phyloP scores from a whole-genome alignment of 495 filamentous ascomycete species.

The Hypoxylon lienhwacheense region DNA sequence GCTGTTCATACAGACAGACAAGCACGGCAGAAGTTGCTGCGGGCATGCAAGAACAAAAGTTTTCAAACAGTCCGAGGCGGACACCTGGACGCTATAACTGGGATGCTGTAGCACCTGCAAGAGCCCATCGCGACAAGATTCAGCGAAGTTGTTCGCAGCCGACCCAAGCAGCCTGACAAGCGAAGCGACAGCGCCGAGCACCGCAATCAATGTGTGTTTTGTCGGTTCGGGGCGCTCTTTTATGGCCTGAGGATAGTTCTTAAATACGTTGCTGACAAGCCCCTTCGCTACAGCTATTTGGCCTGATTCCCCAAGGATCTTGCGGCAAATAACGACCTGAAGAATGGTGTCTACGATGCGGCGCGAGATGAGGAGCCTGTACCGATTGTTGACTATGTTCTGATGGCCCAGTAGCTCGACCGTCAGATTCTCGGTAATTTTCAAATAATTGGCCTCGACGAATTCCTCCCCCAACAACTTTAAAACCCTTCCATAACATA shows the following conservation, averaged over 20 bases:
- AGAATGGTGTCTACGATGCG: conserved; percentile 83
- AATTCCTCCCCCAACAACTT: conserved; percentile 71
- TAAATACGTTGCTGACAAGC: conserved; percentile 84
- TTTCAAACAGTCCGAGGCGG: conserved; percentile 81
- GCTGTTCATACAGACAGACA: conserved; percentile 96
- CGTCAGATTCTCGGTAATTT: conserved; percentile 79
- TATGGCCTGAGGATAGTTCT: conserved; percentile 90
- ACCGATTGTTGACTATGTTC: conserved; percentile 79
- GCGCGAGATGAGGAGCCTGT: conserved; percentile 81
- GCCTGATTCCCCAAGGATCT: conserved; percentile 84
- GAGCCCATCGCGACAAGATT: conserved; percentile 81
- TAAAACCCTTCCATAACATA: conserved; percentile 83
- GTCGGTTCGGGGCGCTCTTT: conserved; percentile 89
- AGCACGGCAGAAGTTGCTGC: conserved; percentile 84
- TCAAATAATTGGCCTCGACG: conserved; percentile 76
- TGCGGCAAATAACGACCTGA: conserved; percentile 78
- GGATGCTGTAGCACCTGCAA: conserved; percentile 92
- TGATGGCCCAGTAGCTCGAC: conserved; percentile 76
- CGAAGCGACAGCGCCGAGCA: conserved; percentile 77
- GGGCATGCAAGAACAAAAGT: conserved; percentile 87
- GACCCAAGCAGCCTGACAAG: conserved; percentile 81
- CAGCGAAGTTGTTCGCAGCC: conserved; percentile 72
- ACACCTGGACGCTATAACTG: conserved; percentile 92
- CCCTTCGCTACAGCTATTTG: conserved; percentile 78
- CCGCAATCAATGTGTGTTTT: conserved; percentile 79